Evolutionary conservation across 176 grass and related monocot genomes (phyloP).

Genomic region (Puya raimondii): DNA sequence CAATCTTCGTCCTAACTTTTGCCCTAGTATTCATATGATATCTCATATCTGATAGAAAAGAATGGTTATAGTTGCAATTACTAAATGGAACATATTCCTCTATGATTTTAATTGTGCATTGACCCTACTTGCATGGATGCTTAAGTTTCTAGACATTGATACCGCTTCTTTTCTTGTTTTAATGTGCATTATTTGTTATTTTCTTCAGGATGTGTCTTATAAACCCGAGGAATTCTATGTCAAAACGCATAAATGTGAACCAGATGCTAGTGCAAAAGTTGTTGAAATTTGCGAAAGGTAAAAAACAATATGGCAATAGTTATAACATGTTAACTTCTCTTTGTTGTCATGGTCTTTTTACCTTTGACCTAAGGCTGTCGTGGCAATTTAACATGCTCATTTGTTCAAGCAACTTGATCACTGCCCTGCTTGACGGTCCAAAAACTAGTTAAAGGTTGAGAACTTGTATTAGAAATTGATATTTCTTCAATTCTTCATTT

Average conservation of each 20-base stretch:
- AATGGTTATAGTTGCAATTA: too few relatives aligned
- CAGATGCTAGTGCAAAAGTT: conserved; percentile 55
- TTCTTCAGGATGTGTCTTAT: conserved; percentile 67
- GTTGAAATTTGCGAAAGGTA: conserved; percentile 77
- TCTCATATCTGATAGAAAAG: too few relatives aligned
- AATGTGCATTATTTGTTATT: conserved; percentile 17
- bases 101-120: background rate
- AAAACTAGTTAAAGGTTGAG: background rate
- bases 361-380: background rate
- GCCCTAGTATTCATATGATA: too few relatives aligned
- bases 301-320: background rate
- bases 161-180: background rate
- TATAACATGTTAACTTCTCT: background rate
- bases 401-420: too few relatives aligned
- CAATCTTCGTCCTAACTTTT: too few relatives aligned
- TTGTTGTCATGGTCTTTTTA: background rate
- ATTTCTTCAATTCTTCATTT: background rate
- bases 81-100: too few relatives aligned
- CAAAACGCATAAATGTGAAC: conserved; percentile 64
- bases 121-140: background rate
- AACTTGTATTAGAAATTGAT: background rate
- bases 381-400: too few relatives aligned
- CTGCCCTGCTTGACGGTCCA: too few relatives aligned
- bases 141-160: background rate
- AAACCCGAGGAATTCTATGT: conserved; percentile 62